Base-by-base conservation (phyloP, 2,329 filamentous ascomycete species). In the Diaporthe citri region DNA sequence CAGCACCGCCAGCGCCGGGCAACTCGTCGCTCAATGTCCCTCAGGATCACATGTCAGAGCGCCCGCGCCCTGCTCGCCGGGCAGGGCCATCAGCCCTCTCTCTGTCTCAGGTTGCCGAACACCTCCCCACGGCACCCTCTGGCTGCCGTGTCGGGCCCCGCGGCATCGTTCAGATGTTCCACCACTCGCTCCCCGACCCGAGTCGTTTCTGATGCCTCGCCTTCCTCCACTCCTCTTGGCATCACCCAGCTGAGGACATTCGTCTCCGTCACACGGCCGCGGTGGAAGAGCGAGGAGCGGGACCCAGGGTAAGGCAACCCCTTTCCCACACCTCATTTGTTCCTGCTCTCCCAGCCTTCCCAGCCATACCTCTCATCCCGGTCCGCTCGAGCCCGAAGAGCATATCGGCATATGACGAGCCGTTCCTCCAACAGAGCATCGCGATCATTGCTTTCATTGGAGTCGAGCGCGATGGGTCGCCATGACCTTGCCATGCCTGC, bases 31-130 rank as follows among this genome's bases (percentile, higher is more conserved):
- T 25, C 31, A 51, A 76, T 76, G 74, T 66, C 74, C 56, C 59
- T 74, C 15, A 41, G 57, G 20, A 52, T 74, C 74, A 76, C 74
- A 74, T 72, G 75, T 39, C 60, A 71, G 62, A 48, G 48, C 60
- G 60, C 69, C 31, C 59, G 60, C 55, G 62, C 73, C n/a, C 39
- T 52, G 39, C 31, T 66, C 46, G 48, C 48, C 25, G 64, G 72
- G 51, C 62, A 55, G 12, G 48, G 55, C 56, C 34, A 59, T n/a
- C 72, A 59, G 28, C 43, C 48, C 39, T 69, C 69, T 55, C 64
- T 39, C 17, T 36, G 60, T 56, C 52, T 72, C 69, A 66, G 39
- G 13, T 43, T 59, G 46, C 59, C 56, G n/a, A 28, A 22, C 51
- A 20, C 52, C 25, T 51, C 39, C 25, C n/a, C 71, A 9, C 39